Base-by-base conservation (phyloP, 176 grass and related monocot genomes). In the Oryza glaberrima region DNA sequence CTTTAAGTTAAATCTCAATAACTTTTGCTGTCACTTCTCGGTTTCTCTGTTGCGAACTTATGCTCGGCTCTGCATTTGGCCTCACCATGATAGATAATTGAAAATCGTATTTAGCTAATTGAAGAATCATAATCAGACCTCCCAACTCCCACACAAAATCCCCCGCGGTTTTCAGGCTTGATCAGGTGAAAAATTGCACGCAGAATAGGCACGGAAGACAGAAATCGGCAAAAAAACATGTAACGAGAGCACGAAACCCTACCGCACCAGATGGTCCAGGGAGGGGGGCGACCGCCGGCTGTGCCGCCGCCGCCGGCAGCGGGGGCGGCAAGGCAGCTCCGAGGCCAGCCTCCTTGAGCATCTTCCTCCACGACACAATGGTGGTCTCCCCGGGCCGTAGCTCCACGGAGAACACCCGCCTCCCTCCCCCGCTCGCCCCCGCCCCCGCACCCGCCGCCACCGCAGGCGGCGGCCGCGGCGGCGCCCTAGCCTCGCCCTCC, bases 321-420 rank as follows among this genome's bases (percentile, higher is more conserved):
- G 64, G 23, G 61, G 54, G 15, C 15, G 36, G 79, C 20, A 15
- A 16, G 13, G 45, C 36, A 10, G 44, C 22, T 70, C 28, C 78
- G 38, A 66, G 76, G 45, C 48, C 80, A 26, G 79, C 82, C 25
- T 92, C 90, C 85, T 79, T 92, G 66, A 92, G 63, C 20, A 95
- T 83, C 47, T 85, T 92, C 83, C 88, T 95, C 93, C 93, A 92
- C 3, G 93, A 95, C 11, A 95, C 90, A 87, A 92, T 90, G 90
- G 90, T 95, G 67, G 90, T 95, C 90, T 95, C 93, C 16, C 88
- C 90, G 20, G 85, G 76, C 88, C 78, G 75, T 52, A 95, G 83
- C 66, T 90, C 90, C 38, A 95, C 90, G 40, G 75, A 61, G 69
- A 95, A 95, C 83, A 84, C 65, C 80, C 69, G 71, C 67, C 85